A percentile compares a stretch with the other conserved stretches of the same genome.
Conservation (phyloP, 768 basidiomycete species). For the Amylocystis lapponica region DNA sequence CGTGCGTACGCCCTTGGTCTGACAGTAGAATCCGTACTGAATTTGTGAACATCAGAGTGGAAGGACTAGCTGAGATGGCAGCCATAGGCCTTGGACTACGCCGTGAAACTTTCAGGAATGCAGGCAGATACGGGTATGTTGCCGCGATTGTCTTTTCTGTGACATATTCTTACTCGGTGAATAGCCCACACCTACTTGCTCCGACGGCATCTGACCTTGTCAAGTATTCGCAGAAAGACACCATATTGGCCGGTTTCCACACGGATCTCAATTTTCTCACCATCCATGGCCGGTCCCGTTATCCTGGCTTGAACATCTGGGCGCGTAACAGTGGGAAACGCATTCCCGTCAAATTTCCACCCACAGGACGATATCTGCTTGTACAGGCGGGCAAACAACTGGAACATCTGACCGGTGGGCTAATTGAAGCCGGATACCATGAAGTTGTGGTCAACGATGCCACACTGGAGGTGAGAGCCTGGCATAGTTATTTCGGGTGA, state of each 20-base stretch:
- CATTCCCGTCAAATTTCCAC: slow-evolving; percentile 81
- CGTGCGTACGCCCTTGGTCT: slow-evolving; percentile 39
- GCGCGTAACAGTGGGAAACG: slow-evolving; percentile 90
- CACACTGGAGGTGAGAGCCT: slow-evolving; percentile 55
- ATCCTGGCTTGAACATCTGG: slow-evolving; percentile 91
- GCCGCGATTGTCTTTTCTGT: background rate
- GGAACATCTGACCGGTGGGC: slow-evolving; percentile 77
- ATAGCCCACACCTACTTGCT: slow-evolving; percentile 80
- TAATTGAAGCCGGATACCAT: slow-evolving; percentile 91
- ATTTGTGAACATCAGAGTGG: slow-evolving; percentile 49
- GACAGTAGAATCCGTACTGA: slow-evolving; percentile 1
- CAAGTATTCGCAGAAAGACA: slow-evolving; percentile 72
- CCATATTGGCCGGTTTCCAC: slow-evolving; percentile 92
- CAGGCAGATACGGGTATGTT: slow-evolving; percentile 78
- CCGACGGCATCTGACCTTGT: slow-evolving; percentile 89
- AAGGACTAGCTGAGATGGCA: slow-evolving; percentile 83
- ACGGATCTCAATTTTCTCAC: slow-evolving; percentile 91
- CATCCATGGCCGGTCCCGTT: slow-evolving; percentile 83
- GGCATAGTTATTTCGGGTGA: background rate
- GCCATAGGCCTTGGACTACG: slow-evolving; percentile 79
- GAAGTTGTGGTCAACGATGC: slow-evolving; percentile 88
- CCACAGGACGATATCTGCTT: slow-evolving; percentile 72
- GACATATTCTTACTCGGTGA: background rate
- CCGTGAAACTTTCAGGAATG: slow-evolving; percentile 63
- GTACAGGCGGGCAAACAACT: slow-evolving; percentile 97